Base-by-base conservation (phyloP, 108 stramenopile genomes). In the Licmophora abbreviata region DNA sequence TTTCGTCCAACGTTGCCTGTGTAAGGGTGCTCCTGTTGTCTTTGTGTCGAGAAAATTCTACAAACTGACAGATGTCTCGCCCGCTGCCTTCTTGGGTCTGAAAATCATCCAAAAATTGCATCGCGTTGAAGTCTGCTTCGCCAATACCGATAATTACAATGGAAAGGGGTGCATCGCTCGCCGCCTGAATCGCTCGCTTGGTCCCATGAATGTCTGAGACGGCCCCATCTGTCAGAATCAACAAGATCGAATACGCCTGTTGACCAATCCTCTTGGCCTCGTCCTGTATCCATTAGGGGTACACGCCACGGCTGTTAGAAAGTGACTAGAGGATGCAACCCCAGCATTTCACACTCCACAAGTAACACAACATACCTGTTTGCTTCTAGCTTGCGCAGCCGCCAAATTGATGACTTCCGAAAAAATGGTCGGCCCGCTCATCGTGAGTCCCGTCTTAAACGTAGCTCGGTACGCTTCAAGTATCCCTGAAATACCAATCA, bases 191-290 rank as follows among this genome's bases (percentile, higher is more conserved):
- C 8, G 66, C 55, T 36, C 38, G 50, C 43, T 75, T 66, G 7
- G 92, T 93, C 10, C 63, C 70, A 23, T 85, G 61, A 49, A 92
- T 58, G 51, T 93, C 92, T 25, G 75, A 54, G 23, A 95, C 86
- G 21, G 73, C 76, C 25, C 95, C 95, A 61, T 95, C 95, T 0
- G 95, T 96, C 62, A 96, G 65, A 33, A 96, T 88, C 47, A 96
- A 47, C 4, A 96, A 60, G 23, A 96, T 79, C 4, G 65, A 49
- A 64, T 96, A 94, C 40, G 68, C 34, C 59, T 77, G 76, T 42
- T 64, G 32, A 1, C 63, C 66, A 12, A 58, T 32, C 3, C 41
- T 17, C 0, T 21, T 24, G 20, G 56, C 62, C 5, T 38, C 56
- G 17, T 74, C 75, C n/a, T n/a, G n/a, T n/a, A n/a, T n/a, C n/a